Evolutionary conservation across 768 basidiomycete genomes (phyloP).

Genomic region (Holtermannia corniformis): DNA sequence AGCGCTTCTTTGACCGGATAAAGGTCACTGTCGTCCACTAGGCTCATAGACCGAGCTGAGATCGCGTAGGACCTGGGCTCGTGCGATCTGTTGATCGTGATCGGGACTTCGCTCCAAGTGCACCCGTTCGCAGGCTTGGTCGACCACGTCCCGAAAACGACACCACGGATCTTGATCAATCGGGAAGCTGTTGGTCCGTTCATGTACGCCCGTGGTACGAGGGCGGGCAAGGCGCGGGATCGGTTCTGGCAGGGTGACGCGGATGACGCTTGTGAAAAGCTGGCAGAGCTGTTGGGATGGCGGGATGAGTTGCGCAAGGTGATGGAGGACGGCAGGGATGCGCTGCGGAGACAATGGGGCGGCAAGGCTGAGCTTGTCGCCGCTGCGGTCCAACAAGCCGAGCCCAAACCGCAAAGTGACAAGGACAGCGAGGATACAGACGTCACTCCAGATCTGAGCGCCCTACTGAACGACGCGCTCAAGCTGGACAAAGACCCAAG

Average conservation of each 20-base stretch:
- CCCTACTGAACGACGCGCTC: background rate
- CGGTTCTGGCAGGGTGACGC: constrained; percentile 24
- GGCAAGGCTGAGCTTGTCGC: background rate
- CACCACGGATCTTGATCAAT: constrained; percentile 83
- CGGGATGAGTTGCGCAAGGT: constrained; percentile 17
- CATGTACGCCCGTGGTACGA: background rate
- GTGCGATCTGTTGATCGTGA: constrained; percentile 82
- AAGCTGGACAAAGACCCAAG: background rate
- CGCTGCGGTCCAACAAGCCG: no score
- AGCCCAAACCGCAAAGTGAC: no score
- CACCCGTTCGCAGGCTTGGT: constrained; percentile 79
- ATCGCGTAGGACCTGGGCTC: constrained; percentile 43
- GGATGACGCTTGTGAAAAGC: constrained; percentile 55
- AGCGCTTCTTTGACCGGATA: constrained; percentile 54
- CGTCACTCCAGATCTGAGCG: background rate
- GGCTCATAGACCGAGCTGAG: background rate
- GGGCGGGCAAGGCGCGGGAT: constrained; percentile 1
- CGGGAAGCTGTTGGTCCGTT: constrained; percentile 61
- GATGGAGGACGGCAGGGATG: constrained; percentile 6
- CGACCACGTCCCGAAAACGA: constrained; percentile 48
- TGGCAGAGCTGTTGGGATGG: constrained; percentile 68
- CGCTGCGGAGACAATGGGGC: constrained; percentile 12
- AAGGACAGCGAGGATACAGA: background rate
- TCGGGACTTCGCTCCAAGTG: constrained; percentile 64
- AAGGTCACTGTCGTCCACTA: constrained; percentile 23